These are phyloP conservation scores for Boletus barrowsii DNA, from an alignment of 768 basidiomycete genomes.

Conservation along the genomic window DNA sequence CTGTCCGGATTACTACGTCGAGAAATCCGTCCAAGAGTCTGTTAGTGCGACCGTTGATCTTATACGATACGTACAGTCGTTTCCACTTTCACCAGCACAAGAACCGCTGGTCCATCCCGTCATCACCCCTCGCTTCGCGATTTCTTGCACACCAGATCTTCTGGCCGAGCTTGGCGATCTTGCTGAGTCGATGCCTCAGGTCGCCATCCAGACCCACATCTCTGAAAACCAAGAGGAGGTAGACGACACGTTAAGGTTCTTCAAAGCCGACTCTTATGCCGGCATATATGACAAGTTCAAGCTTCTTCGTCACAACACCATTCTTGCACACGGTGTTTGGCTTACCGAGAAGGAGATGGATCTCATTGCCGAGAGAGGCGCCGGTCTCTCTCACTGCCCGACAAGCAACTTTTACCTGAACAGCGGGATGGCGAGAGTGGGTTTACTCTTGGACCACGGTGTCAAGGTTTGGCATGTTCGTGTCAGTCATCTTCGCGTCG, in stretches of 20 bases:
- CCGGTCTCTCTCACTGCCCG: conserved; percentile 91
- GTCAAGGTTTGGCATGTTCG: conserved; percentile 61
- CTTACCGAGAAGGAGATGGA: conserved; percentile 70
- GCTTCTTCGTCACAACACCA: conserved; percentile 73
- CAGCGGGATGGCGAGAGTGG: conserved; percentile 81
- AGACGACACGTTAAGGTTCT: conserved; percentile 58
- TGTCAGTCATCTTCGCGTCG: background rate
- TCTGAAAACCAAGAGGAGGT: conserved; percentile 81
- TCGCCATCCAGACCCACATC: conserved; percentile 91
- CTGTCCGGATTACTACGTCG: conserved; percentile 65
- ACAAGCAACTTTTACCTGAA: conserved; percentile 90
- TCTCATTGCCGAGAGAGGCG: conserved; percentile 58
- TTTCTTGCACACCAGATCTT: conserved; percentile 77
- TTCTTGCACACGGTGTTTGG: conserved; percentile 87
- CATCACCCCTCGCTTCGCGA: conserved; percentile 94
- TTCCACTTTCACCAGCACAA: conserved; percentile 37
- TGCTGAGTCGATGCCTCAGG: conserved; percentile 51
- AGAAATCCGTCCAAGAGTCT: conserved; percentile 58
- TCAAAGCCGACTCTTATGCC: conserved; percentile 70
- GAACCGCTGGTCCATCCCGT: conserved; percentile 80
- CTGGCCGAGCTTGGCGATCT: conserved; percentile 59
- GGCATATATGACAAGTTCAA: conserved; percentile 78
- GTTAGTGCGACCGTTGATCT: conserved; percentile 59
- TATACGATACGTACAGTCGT: conserved; percentile 63
- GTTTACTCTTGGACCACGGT: conserved; percentile 73